Conservation (phyloP, 768 basidiomycete species). For the Suillus discolor region DNA sequence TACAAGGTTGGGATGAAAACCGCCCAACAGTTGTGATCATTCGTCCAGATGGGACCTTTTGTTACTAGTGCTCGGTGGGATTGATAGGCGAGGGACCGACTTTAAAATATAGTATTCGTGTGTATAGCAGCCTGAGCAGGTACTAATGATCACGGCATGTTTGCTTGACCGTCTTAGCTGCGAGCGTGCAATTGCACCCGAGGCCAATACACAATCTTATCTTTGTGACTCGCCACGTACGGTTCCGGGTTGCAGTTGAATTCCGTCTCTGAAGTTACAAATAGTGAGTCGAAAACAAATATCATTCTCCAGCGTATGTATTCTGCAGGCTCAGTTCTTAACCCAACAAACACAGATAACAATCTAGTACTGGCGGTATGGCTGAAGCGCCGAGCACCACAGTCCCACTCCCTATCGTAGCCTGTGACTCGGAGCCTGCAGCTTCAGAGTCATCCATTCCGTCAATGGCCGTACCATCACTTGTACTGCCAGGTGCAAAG, state of each 20-base stretch:
- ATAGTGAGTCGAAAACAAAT: not conserved
- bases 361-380: not conserved
- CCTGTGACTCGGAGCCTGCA: not conserved
- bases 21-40: not conserved
- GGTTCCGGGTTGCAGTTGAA: not conserved
- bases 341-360: not conserved
- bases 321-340: not conserved
- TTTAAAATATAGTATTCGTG: too few species aligned
- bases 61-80: not conserved
- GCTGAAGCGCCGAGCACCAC: not conserved
- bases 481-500: not conserved
- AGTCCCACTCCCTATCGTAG: not conserved
- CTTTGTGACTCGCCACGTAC: too few species aligned
- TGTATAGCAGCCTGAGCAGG: too few species aligned
- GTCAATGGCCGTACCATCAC: too few species aligned
- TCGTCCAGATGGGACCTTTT: not conserved
- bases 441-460: not conserved
- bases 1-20: not conserved
- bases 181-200: not conserved
- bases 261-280: not conserved
- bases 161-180: not conserved
- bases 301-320: not conserved
- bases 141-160: not conserved
- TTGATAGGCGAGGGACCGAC: not conserved
- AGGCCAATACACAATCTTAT: too few species aligned